phyloP scores from a whole-genome alignment of 441 rosid genomes.

The Euphorbia corollata region DNA sequence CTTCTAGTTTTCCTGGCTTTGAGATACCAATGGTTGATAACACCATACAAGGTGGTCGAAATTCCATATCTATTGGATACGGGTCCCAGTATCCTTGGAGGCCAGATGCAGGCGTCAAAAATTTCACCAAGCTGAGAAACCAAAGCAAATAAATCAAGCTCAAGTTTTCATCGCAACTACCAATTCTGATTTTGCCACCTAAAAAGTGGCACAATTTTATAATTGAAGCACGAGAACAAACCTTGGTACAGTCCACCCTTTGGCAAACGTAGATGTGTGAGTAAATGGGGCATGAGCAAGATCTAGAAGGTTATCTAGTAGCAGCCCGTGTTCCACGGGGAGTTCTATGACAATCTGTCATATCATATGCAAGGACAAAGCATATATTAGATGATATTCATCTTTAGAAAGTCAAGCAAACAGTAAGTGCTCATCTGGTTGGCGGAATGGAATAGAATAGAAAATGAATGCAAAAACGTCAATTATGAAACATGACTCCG shows the following conservation, averaged over 20 bases:
- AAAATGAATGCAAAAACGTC: too few species aligned
- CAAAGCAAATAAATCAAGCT: constrained; percentile 2
- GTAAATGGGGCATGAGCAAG: constrained; percentile 96
- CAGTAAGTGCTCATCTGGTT: too few species aligned
- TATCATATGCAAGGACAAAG: constrained; percentile 15
- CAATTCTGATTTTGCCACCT: too few species aligned
- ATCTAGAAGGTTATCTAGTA: constrained; percentile 86
- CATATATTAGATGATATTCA: constrained; percentile 6
- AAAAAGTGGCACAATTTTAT: too few species aligned
- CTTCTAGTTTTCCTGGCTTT: constrained; percentile 87
- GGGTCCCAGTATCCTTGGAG: constrained; percentile 98
- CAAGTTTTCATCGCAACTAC: background rate
- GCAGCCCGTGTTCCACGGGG: constrained; percentile 92
- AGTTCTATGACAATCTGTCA: constrained; percentile 89
- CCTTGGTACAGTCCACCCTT: constrained; percentile 97
- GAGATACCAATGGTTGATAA: constrained; percentile 91
- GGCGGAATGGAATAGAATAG: too few species aligned
- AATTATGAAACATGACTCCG: too few species aligned
- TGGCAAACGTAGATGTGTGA: constrained; percentile 92
- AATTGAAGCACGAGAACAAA: constrained; percentile 24
- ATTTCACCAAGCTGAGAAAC: constrained; percentile 69
- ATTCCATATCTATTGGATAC: constrained; percentile 96
- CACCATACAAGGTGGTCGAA: constrained; percentile 91
- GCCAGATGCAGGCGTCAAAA: constrained; percentile 79
- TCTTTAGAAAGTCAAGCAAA: constrained; percentile 6